phyloP scores from a whole-genome alignment of 1,284 basidiomycete species.

The Mrakiaceae sp. region DNA sequence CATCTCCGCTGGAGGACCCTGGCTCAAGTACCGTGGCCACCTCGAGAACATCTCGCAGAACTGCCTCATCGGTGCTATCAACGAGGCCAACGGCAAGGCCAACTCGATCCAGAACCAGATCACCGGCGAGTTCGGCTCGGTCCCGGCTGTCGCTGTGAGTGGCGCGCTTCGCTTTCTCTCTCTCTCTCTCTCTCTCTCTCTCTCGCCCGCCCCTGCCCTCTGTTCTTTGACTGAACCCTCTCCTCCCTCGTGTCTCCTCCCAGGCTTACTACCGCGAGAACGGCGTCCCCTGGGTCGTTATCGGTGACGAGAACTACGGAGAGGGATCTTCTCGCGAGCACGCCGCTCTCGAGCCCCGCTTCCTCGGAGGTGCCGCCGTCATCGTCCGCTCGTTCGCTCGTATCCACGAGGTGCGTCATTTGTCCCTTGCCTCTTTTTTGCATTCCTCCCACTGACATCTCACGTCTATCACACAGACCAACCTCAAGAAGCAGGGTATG shows the following conservation, averaged over 20 bases:
- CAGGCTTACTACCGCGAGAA: conserved; percentile 64
- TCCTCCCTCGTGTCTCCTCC: not conserved
- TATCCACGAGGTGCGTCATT: conserved; percentile 62
- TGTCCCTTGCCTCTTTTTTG: conserved; percentile 20
- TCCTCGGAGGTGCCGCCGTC: conserved; percentile 89
- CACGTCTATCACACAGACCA: conserved; percentile 40
- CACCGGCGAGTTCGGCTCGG: conserved; percentile 74
- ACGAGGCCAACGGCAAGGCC: conserved; percentile 52
- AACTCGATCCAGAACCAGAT: conserved; percentile 90
- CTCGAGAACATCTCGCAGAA: conserved; percentile 84
- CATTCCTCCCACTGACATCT: not conserved
- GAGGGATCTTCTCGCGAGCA: conserved; percentile 97
- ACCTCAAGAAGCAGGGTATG: conserved; percentile 95
- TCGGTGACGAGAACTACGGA: conserved; percentile 90
- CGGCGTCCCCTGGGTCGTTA: conserved; percentile 89
- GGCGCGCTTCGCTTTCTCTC: conserved; percentile 24
- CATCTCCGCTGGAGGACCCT: conserved; percentile 92
- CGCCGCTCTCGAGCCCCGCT: conserved; percentile 94
- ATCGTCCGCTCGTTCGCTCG: conserved; percentile 91
- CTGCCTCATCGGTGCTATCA: conserved; percentile 35
- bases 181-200: too few relatives aligned
- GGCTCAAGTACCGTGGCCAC: conserved; percentile 99
- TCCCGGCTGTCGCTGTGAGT: conserved; percentile 62
- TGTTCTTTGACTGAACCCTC: conserved; percentile 7
- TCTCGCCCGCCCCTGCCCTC: not conserved